Base-by-base conservation (phyloP, 805 yeast species). In the Metschnikowia kofuensis region DNA sequence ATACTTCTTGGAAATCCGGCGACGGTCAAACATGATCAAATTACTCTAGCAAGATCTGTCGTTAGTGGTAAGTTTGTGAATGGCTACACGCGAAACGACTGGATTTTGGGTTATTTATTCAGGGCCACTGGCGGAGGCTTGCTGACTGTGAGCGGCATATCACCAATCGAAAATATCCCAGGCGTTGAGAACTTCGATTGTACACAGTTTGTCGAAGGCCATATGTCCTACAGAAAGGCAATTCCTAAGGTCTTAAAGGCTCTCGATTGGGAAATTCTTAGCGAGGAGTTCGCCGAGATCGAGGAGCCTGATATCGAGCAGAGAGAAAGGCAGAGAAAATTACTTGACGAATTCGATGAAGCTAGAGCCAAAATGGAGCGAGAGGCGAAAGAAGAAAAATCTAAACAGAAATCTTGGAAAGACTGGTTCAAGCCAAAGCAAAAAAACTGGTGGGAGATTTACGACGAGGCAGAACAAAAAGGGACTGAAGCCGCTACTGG, bases 41-140 rank as follows among this genome's bases (percentile, higher is more conserved):
- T 91, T 48, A 82, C 85, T 0, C 67, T 85, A 56, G 94, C 91
- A 0, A 75, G 94, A 51, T 82, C 95, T 0, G 92, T 87, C 27
- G 96, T 94, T 1, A 84, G 95, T 59, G 98, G 98, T 0, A 75
- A 83, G 43, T 91, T 89, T 61, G 82, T 94, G 30, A 94, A 89
- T 66, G 98, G 97, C 0, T 94, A 82, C 64, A 88, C 97, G 2
- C 80, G 83, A 54, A 89, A 87, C 58, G 99, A 94, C 70, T 94
- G 99, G 99, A 86, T 94, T 55, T 74, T 94, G 48, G 98, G 98
- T 0, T 94, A 94, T 66, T 69, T 94, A 30, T 94, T 92, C 70
- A 77, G 99, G 56, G 99, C 98, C 1, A 90, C 98, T 0, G 83
- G 94, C 50, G 97, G 98, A 50, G 98, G 98, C 0, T 74, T 94